phyloP scores from a whole-genome alignment of 129 eudicot species.

The Tagetes erecta region DNA sequence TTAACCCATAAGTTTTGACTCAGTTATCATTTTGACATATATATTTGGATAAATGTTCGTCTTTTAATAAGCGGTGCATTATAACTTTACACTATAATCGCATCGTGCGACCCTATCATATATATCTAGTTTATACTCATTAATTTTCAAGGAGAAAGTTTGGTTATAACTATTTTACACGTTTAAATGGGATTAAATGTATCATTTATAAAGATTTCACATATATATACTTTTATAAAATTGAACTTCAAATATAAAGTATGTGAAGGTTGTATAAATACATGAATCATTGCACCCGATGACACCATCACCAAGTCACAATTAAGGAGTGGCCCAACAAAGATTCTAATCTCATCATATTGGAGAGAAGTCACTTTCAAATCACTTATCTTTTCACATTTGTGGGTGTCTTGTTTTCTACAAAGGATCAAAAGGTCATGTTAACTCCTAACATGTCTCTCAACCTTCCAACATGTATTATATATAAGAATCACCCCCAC shows the following conservation, averaged over 20 bases:
- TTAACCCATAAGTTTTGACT: too few species aligned
- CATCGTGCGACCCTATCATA: too few species aligned
- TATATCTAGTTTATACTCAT: too few species aligned
- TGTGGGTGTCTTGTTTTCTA: conserved; percentile 31
- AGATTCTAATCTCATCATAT: conserved; percentile 39
- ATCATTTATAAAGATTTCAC: not conserved
- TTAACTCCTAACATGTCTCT: conserved; percentile 37
- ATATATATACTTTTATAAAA: not conserved
- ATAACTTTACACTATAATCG: too few species aligned
- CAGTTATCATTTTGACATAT: too few species aligned
- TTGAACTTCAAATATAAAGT: not conserved
- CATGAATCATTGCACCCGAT: not conserved
- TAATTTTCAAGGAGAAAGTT: too few species aligned
- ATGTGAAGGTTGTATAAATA: not conserved
- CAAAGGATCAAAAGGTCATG: conserved; percentile 26
- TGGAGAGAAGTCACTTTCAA: conserved; percentile 41
- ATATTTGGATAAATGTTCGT: too few species aligned
- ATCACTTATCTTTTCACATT: conserved; percentile 35
- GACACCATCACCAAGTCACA: conserved; percentile 9
- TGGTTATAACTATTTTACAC: too few species aligned
- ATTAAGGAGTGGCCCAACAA: conserved; percentile 39
- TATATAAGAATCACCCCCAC: conserved; percentile 24
- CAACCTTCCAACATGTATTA: conserved; percentile 36
- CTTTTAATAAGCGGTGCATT: too few species aligned
- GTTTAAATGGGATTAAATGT: not conserved